These are phyloP conservation scores for Sclerotinia minor DNA, from an alignment of 2,329 filamentous ascomycete species.

Conservation along the genomic window DNA sequence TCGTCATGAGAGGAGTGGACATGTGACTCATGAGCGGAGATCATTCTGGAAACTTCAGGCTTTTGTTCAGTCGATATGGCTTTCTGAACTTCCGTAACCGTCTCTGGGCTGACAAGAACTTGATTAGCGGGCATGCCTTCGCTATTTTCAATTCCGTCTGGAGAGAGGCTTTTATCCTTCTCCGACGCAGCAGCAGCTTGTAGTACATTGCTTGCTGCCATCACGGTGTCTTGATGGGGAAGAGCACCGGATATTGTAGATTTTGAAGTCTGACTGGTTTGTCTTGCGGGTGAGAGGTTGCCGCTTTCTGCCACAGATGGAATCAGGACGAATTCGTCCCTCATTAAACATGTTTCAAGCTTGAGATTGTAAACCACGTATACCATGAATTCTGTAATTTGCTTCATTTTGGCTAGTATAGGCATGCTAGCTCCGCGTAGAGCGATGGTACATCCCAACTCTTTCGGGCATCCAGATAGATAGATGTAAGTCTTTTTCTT, in stretches of 20 bases:
- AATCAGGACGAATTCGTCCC: constrained; percentile 86
- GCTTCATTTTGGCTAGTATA: constrained; percentile 76
- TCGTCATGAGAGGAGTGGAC: constrained; percentile 48
- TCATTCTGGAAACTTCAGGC: constrained; percentile 31
- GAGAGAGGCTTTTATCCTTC: constrained; percentile 20
- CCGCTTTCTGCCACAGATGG: constrained; percentile 59
- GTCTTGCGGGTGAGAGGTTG: constrained; percentile 45
- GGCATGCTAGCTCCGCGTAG: constrained; percentile 76
- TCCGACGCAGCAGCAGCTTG: constrained; percentile 31
- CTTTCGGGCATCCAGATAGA: constrained; percentile 82
- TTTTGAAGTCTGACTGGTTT: constrained; percentile 26
- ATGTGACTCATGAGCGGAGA: constrained; percentile 44
- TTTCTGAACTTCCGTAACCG: background rate
- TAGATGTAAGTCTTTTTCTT: constrained; percentile 95
- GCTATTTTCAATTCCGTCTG: background rate
- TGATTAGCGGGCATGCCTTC: constrained; percentile 3
- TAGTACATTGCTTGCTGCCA: constrained; percentile 36
- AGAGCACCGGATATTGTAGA: constrained; percentile 21
- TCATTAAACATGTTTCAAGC: constrained; percentile 89
- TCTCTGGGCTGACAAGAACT: background rate
- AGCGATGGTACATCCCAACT: constrained; percentile 92
- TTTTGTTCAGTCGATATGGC: constrained; percentile 14
- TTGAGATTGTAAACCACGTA: constrained; percentile 98
- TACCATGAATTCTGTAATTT: constrained; percentile 97
- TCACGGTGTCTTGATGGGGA: constrained; percentile 28